These are phyloP conservation scores for Boletus barrowsii DNA, from an alignment of 768 basidiomycete species.

Conservation along the genomic window DNA sequence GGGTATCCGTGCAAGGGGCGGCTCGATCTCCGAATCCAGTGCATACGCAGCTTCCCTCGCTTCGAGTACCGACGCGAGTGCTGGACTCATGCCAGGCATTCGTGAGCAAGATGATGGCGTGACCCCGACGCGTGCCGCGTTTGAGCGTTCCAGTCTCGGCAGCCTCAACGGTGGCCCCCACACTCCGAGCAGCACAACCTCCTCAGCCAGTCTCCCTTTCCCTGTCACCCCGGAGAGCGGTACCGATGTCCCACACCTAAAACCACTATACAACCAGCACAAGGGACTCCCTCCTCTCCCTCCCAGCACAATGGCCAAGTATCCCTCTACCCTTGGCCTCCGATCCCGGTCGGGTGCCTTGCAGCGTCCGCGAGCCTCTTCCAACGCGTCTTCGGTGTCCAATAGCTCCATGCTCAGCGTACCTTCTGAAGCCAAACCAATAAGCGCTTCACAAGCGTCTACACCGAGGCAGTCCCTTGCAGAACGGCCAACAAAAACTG, in stretches of 20 bases:
- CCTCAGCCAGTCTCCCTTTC: slow-evolving; percentile 29
- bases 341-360: slow-evolving; percentile 5
- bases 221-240: slow-evolving; percentile 27
- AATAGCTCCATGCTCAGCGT: slow-evolving; percentile 15
- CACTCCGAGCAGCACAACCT: slow-evolving; percentile 31
- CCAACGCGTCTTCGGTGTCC: slow-evolving; percentile 27
- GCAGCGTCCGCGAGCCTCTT: slow-evolving; percentile 35
- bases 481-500: slow-evolving; percentile 5
- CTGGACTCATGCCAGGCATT: slow-evolving; percentile 27
- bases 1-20: slow-evolving; percentile 7
- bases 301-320: slow-evolving; percentile 10
- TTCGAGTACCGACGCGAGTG: slow-evolving; percentile 6
- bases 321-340: slow-evolving; percentile 18
- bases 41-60: slow-evolving; percentile 11
- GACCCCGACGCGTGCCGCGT: slow-evolving; percentile 29
- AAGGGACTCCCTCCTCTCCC: slow-evolving; percentile 35
- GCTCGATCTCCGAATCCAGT: slow-evolving; percentile 22
- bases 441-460: slow-evolving; percentile 7
- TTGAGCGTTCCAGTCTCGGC: slow-evolving; percentile 24
- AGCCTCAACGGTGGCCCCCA: slow-evolving; percentile 23
- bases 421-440: slow-evolving; percentile 8
- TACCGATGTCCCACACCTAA: slow-evolving; percentile 13
- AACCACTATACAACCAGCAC: slow-evolving; percentile 19
- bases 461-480: slow-evolving; percentile 12
- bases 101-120: slow-evolving; percentile 30